Percentiles rank a stretch among this genome's conserved stretches.
Evolutionary conservation across 306 rosid genomes (phyloP).

Genomic region (Carpinus viminea): DNA sequence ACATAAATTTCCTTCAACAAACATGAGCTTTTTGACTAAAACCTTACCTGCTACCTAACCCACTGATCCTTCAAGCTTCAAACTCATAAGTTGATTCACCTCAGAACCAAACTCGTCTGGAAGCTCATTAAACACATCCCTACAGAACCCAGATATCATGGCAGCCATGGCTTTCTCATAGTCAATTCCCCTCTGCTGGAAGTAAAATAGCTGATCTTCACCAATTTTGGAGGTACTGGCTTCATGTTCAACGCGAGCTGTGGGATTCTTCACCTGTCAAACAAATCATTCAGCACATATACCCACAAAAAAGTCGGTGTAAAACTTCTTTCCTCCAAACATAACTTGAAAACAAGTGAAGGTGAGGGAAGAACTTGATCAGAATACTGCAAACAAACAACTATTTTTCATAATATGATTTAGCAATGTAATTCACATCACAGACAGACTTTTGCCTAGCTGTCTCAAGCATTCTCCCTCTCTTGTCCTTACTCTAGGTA

Average conservation of each 20-base stretch:
- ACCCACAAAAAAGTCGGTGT: not conserved
- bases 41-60: slow-evolving; percentile 45
- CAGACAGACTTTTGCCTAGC: not conserved
- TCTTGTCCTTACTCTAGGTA: not conserved
- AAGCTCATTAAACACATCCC: slow-evolving; percentile 90
- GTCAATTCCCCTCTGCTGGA: slow-evolving; percentile 94
- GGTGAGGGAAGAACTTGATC: not conserved
- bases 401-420: not conserved
- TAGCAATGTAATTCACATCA: not conserved
- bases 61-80: slow-evolving; percentile 92
- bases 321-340: slow-evolving; percentile 4
- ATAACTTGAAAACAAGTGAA: not conserved
- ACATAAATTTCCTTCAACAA: slow-evolving; percentile 9
- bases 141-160: slow-evolving; percentile 94
- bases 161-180: slow-evolving; percentile 97
- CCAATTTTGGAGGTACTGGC: slow-evolving; percentile 95
- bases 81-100: slow-evolving; percentile 92
- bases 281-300: not conserved
- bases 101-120: slow-evolving; percentile 96
- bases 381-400: not conserved
- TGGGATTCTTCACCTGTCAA: slow-evolving; percentile 79
- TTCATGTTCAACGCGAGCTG: slow-evolving; percentile 87
- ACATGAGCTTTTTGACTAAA: not conserved
- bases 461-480: not conserved
- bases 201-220: slow-evolving; percentile 89